Conservation (phyloP, 768 basidiomycete genomes). For the Pleurotus tuoliensis region DNA sequence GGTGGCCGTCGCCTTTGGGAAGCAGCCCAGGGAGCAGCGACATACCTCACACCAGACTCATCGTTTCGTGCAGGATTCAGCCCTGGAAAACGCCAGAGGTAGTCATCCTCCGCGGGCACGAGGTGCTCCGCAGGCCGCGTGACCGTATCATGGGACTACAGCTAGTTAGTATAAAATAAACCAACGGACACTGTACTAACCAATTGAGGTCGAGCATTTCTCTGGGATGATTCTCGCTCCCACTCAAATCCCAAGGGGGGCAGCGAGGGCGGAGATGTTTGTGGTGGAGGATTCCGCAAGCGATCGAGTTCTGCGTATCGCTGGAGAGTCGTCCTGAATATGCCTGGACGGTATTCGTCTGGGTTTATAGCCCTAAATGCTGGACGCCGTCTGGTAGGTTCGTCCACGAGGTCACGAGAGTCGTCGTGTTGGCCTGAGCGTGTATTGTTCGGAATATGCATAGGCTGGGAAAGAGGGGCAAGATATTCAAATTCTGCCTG, state of each 20-base stretch:
- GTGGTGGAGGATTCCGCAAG: conserved; percentile 7
- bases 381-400: not conserved
- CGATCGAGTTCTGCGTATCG: conserved; percentile 19
- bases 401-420: not conserved
- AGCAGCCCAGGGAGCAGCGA: not conserved
- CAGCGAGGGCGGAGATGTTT: conserved; percentile 8
- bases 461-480: no score
- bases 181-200: no score
- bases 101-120: not conserved
- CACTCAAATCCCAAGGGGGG: conserved; percentile 8
- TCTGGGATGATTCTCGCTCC: not conserved
- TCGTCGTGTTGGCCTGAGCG: no score
- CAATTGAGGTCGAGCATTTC: no score
- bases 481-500: no score
- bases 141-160: not conserved
- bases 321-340: conserved; percentile 46
- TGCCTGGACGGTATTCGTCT: conserved; percentile 38
- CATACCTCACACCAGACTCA: not conserved
- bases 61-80: not conserved
- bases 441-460: no score
- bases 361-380: conserved; percentile 25
- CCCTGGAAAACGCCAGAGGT: conserved; percentile 3
- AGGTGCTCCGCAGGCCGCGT: not conserved
- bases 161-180: not conserved
- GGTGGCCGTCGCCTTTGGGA: not conserved